These are phyloP conservation scores for Laburnicola sp. DNA, from an alignment of 2,329 filamentous ascomycete genomes.

Conservation along the genomic window DNA sequence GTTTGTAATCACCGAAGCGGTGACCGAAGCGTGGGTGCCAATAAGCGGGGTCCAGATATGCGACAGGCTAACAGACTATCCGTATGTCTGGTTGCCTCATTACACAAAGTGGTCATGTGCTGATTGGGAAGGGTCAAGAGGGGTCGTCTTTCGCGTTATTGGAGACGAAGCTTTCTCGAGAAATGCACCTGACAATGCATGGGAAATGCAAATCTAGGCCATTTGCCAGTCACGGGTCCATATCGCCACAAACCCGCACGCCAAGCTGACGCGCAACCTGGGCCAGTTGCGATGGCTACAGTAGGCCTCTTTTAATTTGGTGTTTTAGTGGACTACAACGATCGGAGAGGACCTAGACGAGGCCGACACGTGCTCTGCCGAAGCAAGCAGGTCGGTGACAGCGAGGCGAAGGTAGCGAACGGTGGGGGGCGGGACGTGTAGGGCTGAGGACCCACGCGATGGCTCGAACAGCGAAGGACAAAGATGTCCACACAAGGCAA, in stretches of 20 bases:
- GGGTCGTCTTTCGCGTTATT: slow-evolving; percentile 30
- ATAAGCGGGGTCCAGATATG: slow-evolving; percentile 1
- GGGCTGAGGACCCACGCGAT: too few species aligned
- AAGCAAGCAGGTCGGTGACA: too few species aligned
- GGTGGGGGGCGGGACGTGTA: too few species aligned
- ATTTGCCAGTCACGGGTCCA: slow-evolving; percentile 27
- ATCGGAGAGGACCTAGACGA: too few species aligned
- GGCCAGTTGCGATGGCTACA: background rate
- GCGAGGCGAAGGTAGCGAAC: too few species aligned
- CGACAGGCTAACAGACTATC: background rate
- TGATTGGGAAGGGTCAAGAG: background rate
- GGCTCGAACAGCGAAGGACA: too few species aligned
- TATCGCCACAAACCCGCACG: slow-evolving; percentile 27
- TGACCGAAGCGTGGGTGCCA: slow-evolving; percentile 16
- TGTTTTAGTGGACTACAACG: too few species aligned
- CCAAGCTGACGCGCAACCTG: slow-evolving; percentile 14
- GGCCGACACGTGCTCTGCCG: too few species aligned
- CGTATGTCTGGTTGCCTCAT: slow-evolving; percentile 3
- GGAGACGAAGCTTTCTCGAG: background rate
- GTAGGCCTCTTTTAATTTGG: background rate
- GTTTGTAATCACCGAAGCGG: slow-evolving; percentile 17
- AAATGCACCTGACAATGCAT: slow-evolving; percentile 5
- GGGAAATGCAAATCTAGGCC: slow-evolving; percentile 25
- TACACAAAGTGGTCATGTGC: background rate
- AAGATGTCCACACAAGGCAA: too few species aligned